Percentiles rank a stretch among this genome's conserved stretches.
These are phyloP conservation scores for Kwoniella botswanensis DNA, from an alignment of 768 basidiomycete genomes.

Conservation along the genomic window DNA sequence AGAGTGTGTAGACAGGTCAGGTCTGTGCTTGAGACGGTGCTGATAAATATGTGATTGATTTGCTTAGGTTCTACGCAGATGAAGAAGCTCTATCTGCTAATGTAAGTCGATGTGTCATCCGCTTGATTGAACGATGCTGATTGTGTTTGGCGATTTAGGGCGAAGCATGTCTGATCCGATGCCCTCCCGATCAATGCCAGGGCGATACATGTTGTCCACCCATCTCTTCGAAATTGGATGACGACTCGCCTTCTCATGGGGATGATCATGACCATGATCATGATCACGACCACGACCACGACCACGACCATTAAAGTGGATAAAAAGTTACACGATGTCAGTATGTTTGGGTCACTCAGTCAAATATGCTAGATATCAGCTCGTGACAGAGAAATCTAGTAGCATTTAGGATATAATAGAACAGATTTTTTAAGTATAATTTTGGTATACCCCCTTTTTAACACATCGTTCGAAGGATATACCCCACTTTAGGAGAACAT, in stretches of 20 bases:
- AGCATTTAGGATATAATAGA: background rate
- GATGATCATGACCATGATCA: conserved; percentile 39
- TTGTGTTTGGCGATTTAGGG: conserved; percentile 22
- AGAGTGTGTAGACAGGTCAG: too few relatives aligned
- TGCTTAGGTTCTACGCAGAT: conserved; percentile 15
- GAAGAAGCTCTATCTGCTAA: conserved; percentile 17
- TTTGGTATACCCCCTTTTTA: background rate
- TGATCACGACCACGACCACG: conserved; percentile 22
- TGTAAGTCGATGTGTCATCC: conserved; percentile 7
- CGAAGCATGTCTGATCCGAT: conserved; percentile 55
- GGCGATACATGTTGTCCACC: conserved; percentile 56
- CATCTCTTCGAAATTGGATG: conserved; percentile 39
- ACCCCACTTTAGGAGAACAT: background rate
- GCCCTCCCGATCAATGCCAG: conserved; percentile 55
- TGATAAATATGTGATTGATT: background rate
- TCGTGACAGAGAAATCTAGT: too few relatives aligned
- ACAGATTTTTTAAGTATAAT: background rate
- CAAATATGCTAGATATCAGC: too few relatives aligned
- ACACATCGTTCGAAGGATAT: background rate
- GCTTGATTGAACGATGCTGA: background rate
- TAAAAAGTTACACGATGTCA: too few relatives aligned
- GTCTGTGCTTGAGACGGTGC: too few relatives aligned
- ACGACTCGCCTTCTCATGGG: conserved; percentile 29
- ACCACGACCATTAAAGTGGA: too few relatives aligned
- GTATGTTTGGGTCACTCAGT: too few relatives aligned